phyloP scores from a whole-genome alignment of 1,139 yeast species.

The Hyphopichia fennica region DNA sequence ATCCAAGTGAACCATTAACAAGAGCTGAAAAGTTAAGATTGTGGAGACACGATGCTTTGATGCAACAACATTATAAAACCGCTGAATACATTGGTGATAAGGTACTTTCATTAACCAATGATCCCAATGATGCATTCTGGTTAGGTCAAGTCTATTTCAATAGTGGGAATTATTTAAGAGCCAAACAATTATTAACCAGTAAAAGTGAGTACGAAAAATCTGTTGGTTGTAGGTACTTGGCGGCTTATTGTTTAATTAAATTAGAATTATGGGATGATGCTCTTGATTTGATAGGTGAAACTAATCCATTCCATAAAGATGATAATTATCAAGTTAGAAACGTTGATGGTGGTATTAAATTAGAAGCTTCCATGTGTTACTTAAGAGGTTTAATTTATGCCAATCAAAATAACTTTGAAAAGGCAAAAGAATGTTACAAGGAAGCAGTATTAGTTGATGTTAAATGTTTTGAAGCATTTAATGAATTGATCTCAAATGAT shows the following conservation, averaged over 20 bases:
- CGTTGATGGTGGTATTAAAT: conserved; percentile 73
- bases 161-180: conserved; percentile 76
- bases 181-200: conserved; percentile 59
- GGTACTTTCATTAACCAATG: conserved; percentile 71
- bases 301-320: conserved; percentile 63
- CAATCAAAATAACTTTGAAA: conserved; percentile 79
- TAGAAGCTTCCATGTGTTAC: conserved; percentile 86
- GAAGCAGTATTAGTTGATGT: conserved; percentile 89
- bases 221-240: conserved; percentile 79
- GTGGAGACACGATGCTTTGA: conserved; percentile 93
- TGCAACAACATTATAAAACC: conserved; percentile 89
- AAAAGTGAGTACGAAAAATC: conserved; percentile 41
- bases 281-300: conserved; percentile 79
- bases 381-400: conserved; percentile 83
- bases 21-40: conserved; percentile 84
- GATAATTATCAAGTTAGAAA: conserved; percentile 41
- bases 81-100: conserved; percentile 94
- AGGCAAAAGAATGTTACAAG: conserved; percentile 83
- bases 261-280: conserved; percentile 89
- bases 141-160: conserved; percentile 84
- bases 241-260: conserved; percentile 73
- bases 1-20: conserved; percentile 48
- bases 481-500: conserved; percentile 71
- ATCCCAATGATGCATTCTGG: conserved; percentile 96
- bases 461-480: conserved; percentile 91